Conservation (phyloP, 805 yeast species). For the Blastobotrys terrestris region DNA sequence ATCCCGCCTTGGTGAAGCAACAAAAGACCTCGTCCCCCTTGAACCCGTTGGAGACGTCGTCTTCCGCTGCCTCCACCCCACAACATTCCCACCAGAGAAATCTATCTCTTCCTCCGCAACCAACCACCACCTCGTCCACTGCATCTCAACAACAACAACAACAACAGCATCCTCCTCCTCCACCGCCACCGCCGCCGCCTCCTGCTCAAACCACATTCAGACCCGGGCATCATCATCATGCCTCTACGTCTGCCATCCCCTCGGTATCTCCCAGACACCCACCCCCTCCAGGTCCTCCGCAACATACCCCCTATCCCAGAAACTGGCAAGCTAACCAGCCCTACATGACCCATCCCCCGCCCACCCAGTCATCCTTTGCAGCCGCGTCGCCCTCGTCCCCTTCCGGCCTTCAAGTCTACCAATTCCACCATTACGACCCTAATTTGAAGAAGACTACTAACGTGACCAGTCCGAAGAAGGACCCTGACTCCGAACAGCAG, state of each 20-base stretch:
- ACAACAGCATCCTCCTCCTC: constrained; percentile 8
- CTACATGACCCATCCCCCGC: constrained; percentile 17
- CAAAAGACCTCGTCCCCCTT: neutral
- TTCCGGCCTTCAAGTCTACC: constrained; percentile 44
- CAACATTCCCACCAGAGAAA: constrained; percentile 19
- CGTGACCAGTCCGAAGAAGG: constrained; percentile 6
- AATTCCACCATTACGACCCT: constrained; percentile 55
- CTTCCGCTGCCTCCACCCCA: constrained; percentile 10
- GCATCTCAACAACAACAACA: constrained; percentile 11
- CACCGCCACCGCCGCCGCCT: constrained; percentile 13
- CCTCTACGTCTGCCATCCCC: constrained; percentile 21
- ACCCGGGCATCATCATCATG: constrained; percentile 18
- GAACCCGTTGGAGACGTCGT: neutral
- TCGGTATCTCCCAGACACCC: neutral
- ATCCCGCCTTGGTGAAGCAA: constrained; percentile 6
- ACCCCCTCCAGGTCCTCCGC: constrained; percentile 12
- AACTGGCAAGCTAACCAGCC: constrained; percentile 8
- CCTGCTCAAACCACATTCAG: constrained; percentile 14
- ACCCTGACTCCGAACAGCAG: constrained; percentile 1
- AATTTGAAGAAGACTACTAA: constrained; percentile 11
- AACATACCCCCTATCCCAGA: constrained; percentile 18
- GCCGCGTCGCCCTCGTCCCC: constrained; percentile 21
- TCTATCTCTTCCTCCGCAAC: constrained; percentile 21
- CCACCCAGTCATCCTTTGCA: constrained; percentile 16
- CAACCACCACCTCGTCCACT: constrained; percentile 9